Percentiles rank a stretch among this genome's conserved stretches.
These are phyloP conservation scores for Pseudocercospora ulei DNA, from an alignment of 2,329 filamentous ascomycete genomes.

Conservation along the genomic window DNA sequence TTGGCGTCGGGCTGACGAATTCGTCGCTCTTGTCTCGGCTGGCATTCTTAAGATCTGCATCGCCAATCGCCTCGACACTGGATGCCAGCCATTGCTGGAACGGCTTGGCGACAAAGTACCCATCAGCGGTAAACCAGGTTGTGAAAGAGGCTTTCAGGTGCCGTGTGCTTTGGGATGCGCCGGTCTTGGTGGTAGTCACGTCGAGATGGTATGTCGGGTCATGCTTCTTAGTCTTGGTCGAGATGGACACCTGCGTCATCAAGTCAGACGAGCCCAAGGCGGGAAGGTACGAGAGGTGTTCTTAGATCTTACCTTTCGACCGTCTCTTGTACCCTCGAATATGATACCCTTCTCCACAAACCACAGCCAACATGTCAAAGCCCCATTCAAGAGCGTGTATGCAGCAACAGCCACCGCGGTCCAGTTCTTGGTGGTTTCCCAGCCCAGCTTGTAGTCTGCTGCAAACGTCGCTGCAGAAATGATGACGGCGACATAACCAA, in stretches of 20 bases:
- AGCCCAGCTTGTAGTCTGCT: conserved; percentile 85
- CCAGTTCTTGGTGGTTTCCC: conserved; percentile 72
- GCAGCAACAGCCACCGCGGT: conserved; percentile 67
- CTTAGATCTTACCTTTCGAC: conserved; percentile 50
- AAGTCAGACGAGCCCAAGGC: not conserved
- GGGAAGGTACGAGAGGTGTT: not conserved
- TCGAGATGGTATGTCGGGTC: conserved; percentile 69
- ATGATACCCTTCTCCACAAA: conserved; percentile 70
- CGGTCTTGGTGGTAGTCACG: conserved; percentile 41
- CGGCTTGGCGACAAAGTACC: conserved; percentile 61
- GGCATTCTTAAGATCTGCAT: conserved; percentile 51
- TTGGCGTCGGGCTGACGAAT: conserved; percentile 21
- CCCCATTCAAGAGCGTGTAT: conserved; percentile 70
- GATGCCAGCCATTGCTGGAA: conserved; percentile 70
- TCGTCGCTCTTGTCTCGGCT: conserved; percentile 35
- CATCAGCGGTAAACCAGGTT: conserved; percentile 64
- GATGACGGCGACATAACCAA: conserved; percentile 73
- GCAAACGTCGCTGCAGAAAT: conserved; percentile 76
- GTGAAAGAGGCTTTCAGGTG: conserved; percentile 57
- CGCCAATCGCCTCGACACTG: conserved; percentile 56
- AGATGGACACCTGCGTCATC: conserved; percentile 58
- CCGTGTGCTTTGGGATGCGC: conserved; percentile 30
- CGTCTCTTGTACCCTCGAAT: conserved; percentile 64
- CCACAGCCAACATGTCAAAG: conserved; percentile 76
- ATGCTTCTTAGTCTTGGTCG: conserved; percentile 65